Conservation (phyloP, 495 filamentous ascomycete species). For the Rusavskia elegans region DNA sequence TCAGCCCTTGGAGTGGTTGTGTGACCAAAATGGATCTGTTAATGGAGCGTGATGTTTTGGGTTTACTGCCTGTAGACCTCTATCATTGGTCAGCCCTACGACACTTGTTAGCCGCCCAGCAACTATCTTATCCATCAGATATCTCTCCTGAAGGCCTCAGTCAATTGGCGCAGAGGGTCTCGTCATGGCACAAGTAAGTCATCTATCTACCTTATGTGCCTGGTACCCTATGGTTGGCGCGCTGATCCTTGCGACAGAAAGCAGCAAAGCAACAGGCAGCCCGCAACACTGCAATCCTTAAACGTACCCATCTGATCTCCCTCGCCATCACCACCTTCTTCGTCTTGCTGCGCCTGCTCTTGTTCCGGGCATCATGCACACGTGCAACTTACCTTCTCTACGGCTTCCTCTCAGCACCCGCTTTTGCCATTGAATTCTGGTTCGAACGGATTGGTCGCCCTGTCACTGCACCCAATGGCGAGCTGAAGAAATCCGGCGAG, state of each 20-base stretch:
- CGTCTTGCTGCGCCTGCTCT: constrained; percentile 46
- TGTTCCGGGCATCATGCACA: constrained; percentile 38
- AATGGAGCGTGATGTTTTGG: constrained; percentile 6
- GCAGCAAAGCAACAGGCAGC: constrained; percentile 81
- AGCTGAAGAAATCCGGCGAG: constrained; percentile 61
- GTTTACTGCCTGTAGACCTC: constrained; percentile 1
- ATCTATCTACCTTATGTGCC: too few species aligned
- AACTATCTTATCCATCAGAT: neutral
- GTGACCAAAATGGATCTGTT: neutral
- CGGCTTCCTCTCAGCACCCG: constrained; percentile 52
- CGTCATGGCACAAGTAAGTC: too few species aligned
- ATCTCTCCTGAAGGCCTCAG: neutral
- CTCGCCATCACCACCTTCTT: constrained; percentile 55
- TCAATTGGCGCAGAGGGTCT: too few species aligned
- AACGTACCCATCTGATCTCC: constrained; percentile 63
- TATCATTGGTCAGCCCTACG: constrained; percentile 2
- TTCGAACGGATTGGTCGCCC: constrained; percentile 75
- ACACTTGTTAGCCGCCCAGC: neutral
- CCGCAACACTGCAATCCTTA: constrained; percentile 57
- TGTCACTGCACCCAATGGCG: constrained; percentile 46
- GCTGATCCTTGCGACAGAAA: constrained; percentile 41
- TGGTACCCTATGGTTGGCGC: too few species aligned
- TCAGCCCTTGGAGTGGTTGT: neutral
- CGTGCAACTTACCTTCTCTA: constrained; percentile 52
- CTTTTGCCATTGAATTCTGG: constrained; percentile 62